Evolutionary conservation across 768 basidiomycete species (phyloP).

Genomic region (Coprinopsis sp.): DNA sequence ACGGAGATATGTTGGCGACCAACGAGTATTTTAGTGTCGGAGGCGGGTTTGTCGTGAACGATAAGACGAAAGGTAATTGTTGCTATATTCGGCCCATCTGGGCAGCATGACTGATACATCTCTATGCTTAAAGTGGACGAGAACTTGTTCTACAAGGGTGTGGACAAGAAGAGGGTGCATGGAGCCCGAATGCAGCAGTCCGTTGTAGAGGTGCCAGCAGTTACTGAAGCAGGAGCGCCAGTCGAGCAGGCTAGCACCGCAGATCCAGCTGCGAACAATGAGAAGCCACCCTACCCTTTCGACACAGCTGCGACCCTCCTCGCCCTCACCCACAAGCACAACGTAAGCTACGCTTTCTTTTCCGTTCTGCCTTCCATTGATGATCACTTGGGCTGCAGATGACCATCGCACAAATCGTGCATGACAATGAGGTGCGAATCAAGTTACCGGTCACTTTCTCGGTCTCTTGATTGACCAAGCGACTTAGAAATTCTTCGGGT

Average conservation of each 20-base stretch:
- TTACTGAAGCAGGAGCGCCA: not conserved
- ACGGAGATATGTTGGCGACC: constrained; percentile 86
- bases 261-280: constrained; percentile 27
- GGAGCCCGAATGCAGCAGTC: constrained; percentile 71
- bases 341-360: constrained; percentile 47
- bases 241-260: constrained; percentile 33
- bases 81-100: not conserved
- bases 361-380: constrained; percentile 6
- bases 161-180: constrained; percentile 78
- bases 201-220: too few species aligned
- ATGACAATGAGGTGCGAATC: constrained; percentile 71
- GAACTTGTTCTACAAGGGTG: constrained; percentile 91
- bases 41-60: constrained; percentile 93
- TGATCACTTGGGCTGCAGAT: constrained; percentile 53
- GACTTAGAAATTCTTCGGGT: constrained; percentile 57
- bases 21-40: constrained; percentile 96
- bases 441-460: not conserved
- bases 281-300: constrained; percentile 82
- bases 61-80: constrained; percentile 75
- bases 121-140: constrained; percentile 60
- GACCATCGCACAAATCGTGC: constrained; percentile 91
- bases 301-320: constrained; percentile 72
- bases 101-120: not conserved
- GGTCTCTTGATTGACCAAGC: not conserved
- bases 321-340: constrained; percentile 72